Evolutionary conservation across 495 filamentous ascomycete species (phyloP).

Genomic region (Recurvomyces mirabilis): DNA sequence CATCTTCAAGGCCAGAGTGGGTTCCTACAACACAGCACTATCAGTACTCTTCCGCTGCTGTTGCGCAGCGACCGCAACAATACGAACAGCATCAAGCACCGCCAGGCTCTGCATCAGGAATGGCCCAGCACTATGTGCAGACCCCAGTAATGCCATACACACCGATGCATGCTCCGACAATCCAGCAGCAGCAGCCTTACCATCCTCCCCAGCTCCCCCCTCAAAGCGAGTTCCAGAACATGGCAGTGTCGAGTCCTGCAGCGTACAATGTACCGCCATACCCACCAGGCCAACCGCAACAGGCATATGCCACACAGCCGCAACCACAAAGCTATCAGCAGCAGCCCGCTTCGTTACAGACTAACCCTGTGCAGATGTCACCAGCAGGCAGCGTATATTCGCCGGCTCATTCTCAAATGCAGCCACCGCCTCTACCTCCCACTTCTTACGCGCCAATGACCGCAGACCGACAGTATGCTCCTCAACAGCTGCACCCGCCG

Average conservation of each 20-base stretch:
- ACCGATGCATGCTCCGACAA: background rate
- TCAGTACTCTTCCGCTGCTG: background rate
- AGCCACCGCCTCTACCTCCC: constrained; percentile 3
- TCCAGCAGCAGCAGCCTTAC: constrained; percentile 5
- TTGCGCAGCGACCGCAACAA: background rate
- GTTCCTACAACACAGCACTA: background rate
- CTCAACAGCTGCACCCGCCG: constrained; percentile 1
- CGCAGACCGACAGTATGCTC: constrained; percentile 3
- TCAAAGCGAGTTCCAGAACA: constrained; percentile 10
- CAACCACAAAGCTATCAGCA: constrained; percentile 1
- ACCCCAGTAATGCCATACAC: background rate
- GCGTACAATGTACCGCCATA: background rate
- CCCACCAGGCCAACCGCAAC: background rate
- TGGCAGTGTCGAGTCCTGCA: constrained; percentile 10
- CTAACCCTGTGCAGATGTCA: background rate
- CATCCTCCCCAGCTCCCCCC: constrained; percentile 1
- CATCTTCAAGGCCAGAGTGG: background rate
- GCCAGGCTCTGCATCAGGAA: background rate
- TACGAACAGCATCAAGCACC: constrained; percentile 1
- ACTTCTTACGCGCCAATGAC: background rate
- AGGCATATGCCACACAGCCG: background rate
- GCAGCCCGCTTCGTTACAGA: constrained; percentile 2
- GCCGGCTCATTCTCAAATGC: constrained; percentile 7
- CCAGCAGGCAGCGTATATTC: background rate
- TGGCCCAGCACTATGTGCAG: constrained; percentile 2